Conservation (phyloP, 257 asterid species). For the Rehmannia glutinosa region DNA sequence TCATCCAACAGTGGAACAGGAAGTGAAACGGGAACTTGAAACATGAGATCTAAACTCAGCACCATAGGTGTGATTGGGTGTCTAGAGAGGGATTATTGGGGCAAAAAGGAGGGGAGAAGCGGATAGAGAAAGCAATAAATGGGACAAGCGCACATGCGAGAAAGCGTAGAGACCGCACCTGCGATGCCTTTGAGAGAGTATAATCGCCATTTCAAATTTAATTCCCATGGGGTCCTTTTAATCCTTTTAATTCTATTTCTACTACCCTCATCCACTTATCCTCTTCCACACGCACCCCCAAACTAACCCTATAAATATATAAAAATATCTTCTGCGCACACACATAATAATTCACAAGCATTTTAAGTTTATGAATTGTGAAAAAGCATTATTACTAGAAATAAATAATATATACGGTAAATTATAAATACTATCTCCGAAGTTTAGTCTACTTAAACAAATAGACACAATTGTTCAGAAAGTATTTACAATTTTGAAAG, state of each 20-base stretch:
- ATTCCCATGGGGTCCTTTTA: neutral
- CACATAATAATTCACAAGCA: neutral
- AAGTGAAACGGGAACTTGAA: no score
- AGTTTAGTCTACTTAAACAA: no score
- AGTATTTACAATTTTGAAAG: no score
- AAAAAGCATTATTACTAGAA: no score
- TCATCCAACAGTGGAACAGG: no score
- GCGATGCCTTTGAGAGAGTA: constrained; percentile 35
- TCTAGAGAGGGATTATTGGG: neutral
- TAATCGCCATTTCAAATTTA: constrained; percentile 40
- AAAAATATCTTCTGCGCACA: neutral
- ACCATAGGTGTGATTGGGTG: neutral
- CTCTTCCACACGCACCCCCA: constrained; percentile 23
- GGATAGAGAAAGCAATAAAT: constrained; percentile 35
- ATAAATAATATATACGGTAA: no score
- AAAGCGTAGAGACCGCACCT: constrained; percentile 46
- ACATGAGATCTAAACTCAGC: no score
- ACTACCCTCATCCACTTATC: constrained; percentile 17
- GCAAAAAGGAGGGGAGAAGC: constrained; percentile 17
- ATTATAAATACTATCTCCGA: no score
- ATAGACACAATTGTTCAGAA: no score
- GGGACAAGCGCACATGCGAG: constrained; percentile 52
- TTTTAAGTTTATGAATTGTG: no score
- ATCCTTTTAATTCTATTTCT: neutral
- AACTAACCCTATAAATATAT: neutral